phyloP scores from a whole-genome alignment of 257 asterid genomes.

The Dorcoceras hygrometricum region DNA sequence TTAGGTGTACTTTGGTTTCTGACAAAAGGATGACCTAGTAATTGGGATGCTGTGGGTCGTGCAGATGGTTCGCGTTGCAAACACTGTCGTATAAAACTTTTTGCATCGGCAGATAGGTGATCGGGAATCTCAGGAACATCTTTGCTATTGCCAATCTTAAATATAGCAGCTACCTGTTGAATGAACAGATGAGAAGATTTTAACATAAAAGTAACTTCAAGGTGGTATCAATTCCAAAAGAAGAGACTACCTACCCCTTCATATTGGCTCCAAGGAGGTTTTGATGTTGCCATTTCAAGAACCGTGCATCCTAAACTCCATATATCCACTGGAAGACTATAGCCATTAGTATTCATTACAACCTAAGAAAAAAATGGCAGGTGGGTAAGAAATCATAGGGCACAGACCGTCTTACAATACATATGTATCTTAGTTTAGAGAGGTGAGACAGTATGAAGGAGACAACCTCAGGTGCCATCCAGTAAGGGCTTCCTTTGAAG shows the following conservation, averaged over 20 bases:
- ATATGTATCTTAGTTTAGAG: background rate
- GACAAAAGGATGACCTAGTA: constrained; percentile 78
- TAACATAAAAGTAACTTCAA: constrained; percentile 8
- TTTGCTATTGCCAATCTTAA: constrained; percentile 94
- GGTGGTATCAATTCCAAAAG: background rate
- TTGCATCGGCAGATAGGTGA: constrained; percentile 76
- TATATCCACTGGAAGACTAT: constrained; percentile 83
- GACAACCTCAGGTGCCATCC: constrained; percentile 99
- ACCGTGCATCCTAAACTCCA: constrained; percentile 99
- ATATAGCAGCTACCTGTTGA: constrained; percentile 91
- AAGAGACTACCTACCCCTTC: constrained; percentile 69
- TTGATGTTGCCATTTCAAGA: constrained; percentile 88
- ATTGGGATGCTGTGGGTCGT: constrained; percentile 69
- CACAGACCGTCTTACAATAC: background rate
- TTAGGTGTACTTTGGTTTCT: constrained; percentile 64
- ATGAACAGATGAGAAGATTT: constrained; percentile 10
- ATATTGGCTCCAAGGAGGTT: constrained; percentile 97
- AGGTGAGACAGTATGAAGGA: constrained; percentile 22
- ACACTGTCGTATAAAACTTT: constrained; percentile 66
- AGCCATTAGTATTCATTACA: constrained; percentile 80
- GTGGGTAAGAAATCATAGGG: constrained; percentile 1
- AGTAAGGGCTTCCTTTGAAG: constrained; percentile 94
- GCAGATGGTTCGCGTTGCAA: constrained; percentile 84
- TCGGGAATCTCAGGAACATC: constrained; percentile 88
- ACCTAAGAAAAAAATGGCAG: constrained; percentile 44